Conservation (phyloP, 768 basidiomycete genomes). For the Leucosporidium creatinivorum region DNA sequence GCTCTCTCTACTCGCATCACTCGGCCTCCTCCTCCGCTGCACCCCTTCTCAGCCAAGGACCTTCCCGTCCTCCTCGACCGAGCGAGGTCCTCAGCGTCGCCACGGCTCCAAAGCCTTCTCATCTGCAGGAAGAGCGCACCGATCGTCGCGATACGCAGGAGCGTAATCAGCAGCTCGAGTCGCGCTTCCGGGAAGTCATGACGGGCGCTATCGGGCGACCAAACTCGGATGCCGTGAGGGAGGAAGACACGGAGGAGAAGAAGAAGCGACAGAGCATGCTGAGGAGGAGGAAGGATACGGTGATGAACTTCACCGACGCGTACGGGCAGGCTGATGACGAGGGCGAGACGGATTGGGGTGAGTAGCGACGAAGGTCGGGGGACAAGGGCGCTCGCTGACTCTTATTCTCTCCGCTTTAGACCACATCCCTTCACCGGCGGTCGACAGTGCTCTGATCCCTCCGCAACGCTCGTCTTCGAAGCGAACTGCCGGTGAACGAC, state of each 20-base stretch:
- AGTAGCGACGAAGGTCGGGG: background rate
- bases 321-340: slow-evolving; percentile 8
- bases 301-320: slow-evolving; percentile 20
- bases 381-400: too few species aligned
- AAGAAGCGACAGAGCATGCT: slow-evolving; percentile 10
- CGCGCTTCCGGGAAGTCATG: slow-evolving; percentile 10
- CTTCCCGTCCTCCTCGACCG: slow-evolving; percentile 7
- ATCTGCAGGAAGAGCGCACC: too few species aligned
- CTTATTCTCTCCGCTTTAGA: background rate
- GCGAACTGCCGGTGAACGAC: background rate
- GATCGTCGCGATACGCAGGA: too few species aligned
- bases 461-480: background rate
- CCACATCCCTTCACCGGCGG: background rate
- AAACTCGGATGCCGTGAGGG: slow-evolving; percentile 1
- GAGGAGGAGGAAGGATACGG: slow-evolving; percentile 30
- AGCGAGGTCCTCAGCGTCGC: slow-evolving; percentile 1
- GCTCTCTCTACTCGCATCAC: background rate
- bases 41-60: too few species aligned
- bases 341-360: slow-evolving; percentile 11
- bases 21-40: too few species aligned
- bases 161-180: background rate
- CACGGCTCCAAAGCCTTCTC: too few species aligned
- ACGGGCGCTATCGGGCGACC: too few species aligned
- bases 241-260: background rate
- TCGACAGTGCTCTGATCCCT: background rate